Conservation (phyloP, 2,329 filamentous ascomycete species). For the Fonsecaea erecta region DNA sequence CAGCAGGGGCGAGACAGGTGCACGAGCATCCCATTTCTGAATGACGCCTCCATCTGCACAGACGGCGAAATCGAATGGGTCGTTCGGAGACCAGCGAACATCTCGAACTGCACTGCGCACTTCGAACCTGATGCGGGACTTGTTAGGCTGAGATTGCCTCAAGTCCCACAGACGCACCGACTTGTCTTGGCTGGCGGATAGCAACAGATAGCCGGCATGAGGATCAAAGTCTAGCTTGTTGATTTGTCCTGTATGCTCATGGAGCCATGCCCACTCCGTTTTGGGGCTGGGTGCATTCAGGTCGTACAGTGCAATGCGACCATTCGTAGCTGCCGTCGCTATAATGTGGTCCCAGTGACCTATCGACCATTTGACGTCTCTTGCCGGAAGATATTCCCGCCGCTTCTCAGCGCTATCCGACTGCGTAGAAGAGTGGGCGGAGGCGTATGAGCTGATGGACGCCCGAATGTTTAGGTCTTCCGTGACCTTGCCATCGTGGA, state of each 20-base stretch:
- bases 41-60: slow-evolving; percentile 67
- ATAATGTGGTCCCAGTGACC: slow-evolving; percentile 64
- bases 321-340: slow-evolving; percentile 67
- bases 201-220: slow-evolving; percentile 61
- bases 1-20: slow-evolving; percentile 60
- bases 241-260: slow-evolving; percentile 69
- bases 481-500: slow-evolving; percentile 60
- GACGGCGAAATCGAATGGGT: slow-evolving; percentile 65
- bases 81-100: slow-evolving; percentile 64
- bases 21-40: slow-evolving; percentile 67
- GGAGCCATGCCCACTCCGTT: slow-evolving; percentile 65
- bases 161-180: slow-evolving; percentile 69
- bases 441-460: slow-evolving; percentile 62
- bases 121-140: slow-evolving; percentile 53
- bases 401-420: slow-evolving; percentile 52
- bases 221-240: slow-evolving; percentile 70
- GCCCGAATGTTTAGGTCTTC: slow-evolving; percentile 69
- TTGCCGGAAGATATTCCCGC: slow-evolving; percentile 65
- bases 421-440: slow-evolving; percentile 54
- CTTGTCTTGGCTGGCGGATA: slow-evolving; percentile 69
- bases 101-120: slow-evolving; percentile 66
- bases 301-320: slow-evolving; percentile 69
- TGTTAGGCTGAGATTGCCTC: slow-evolving; percentile 54
- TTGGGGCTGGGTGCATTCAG: slow-evolving; percentile 53
- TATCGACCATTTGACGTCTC: slow-evolving; percentile 71